Evolutionary conservation across 225 moss, liverwort and hornwort genomes (phyloP).

Genomic region (Polytrichum formosum): DNA sequence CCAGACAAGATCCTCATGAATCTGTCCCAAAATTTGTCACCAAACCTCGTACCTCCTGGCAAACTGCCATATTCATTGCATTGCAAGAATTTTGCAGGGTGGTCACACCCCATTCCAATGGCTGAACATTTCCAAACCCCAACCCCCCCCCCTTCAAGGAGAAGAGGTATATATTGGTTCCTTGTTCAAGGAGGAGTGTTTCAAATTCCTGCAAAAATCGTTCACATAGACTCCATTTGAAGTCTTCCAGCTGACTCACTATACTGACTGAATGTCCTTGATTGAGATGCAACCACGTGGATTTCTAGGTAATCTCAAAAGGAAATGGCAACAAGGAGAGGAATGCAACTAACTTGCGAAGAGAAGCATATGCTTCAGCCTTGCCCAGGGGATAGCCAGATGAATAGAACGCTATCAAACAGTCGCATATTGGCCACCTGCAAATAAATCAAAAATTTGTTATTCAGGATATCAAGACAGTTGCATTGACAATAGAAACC

Average conservation of each 20-base stretch:
- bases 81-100: no score
- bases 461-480: conserved; percentile 1
- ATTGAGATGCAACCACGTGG: background rate
- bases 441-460: conserved; percentile 5
- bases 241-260: background rate
- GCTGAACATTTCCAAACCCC: background rate
- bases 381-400: conserved; percentile 93
- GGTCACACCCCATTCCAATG: background rate
- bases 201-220: background rate
- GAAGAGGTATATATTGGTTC: background rate
- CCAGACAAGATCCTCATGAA: background rate
- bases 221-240: background rate
- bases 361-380: conserved; percentile 86
- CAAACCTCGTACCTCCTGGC: background rate
- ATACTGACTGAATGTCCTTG: background rate
- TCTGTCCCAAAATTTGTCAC: background rate
- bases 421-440: conserved; percentile 97
- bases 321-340: background rate
- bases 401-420: conserved; percentile 95
- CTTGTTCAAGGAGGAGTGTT: background rate
- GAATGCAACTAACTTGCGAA: conserved; percentile 65
- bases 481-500: background rate
- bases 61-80: conserved; percentile 5
- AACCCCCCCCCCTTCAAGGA: background rate
- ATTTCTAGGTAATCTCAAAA: conserved; percentile 3